Conservation (phyloP, 2,329 filamentous ascomycete genomes). For the Helotiales sp. region DNA sequence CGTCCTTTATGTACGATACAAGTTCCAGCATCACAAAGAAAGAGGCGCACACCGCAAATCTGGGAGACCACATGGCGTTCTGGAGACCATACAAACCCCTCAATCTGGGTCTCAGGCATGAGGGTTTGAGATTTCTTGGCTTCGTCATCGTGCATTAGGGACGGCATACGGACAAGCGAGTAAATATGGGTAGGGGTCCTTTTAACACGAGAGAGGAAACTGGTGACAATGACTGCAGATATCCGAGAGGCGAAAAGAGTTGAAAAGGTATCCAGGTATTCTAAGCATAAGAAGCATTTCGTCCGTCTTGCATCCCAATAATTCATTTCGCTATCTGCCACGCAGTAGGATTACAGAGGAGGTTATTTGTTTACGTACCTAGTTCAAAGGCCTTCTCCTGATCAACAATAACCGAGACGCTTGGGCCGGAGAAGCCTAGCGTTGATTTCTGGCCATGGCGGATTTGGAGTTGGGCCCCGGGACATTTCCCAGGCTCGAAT, state of each 20-base stretch:
- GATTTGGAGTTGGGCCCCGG: background rate
- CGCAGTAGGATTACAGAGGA: background rate
- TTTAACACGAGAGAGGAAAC: too few relatives aligned
- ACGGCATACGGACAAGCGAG: background rate
- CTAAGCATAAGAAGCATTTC: too few relatives aligned
- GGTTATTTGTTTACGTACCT: background rate
- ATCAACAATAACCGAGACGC: background rate
- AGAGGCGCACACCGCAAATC: conserved; percentile 10
- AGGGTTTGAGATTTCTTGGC: conserved; percentile 8
- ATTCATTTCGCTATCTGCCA: background rate
- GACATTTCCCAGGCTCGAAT: background rate
- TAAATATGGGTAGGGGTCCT: too few relatives aligned
- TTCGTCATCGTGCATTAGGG: conserved; percentile 10
- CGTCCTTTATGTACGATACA: background rate
- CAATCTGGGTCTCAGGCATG: background rate
- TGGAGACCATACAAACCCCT: background rate
- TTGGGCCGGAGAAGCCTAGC: background rate
- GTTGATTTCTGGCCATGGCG: background rate
- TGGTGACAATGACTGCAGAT: too few relatives aligned
- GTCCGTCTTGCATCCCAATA: background rate
- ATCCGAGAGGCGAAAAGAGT: too few relatives aligned
- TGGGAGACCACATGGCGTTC: background rate
- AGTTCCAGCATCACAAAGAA: background rate
- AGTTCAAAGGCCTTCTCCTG: background rate
- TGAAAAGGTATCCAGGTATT: too few relatives aligned